Evolutionary conservation across 305 asterid species (phyloP).

Genomic region (Fraxinus sp.): DNA sequence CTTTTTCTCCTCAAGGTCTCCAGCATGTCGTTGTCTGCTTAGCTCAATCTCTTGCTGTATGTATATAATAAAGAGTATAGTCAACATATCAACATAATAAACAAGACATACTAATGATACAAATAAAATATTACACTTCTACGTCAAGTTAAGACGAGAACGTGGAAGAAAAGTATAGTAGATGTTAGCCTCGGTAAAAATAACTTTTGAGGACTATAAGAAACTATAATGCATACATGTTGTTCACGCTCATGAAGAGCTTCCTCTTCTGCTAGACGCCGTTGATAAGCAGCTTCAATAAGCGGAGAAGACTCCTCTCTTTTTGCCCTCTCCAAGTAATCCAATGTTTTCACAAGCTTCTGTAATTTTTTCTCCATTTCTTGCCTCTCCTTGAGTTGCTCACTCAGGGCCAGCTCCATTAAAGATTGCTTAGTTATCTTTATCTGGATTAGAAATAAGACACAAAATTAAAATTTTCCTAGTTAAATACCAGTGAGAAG

Average conservation of each 20-base stretch:
- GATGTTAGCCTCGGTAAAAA: not conserved
- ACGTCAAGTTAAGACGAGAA: not conserved
- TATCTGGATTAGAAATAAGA: conserved; percentile 45
- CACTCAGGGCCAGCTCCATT: conserved; percentile 67
- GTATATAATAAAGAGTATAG: not conserved
- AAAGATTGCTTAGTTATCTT: conserved; percentile 63
- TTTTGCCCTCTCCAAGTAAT: conserved; percentile 85
- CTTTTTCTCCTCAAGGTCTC: conserved; percentile 80
- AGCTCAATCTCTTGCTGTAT: conserved; percentile 67
- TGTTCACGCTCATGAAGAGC: conserved; percentile 70
- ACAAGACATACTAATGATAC: not conserved
- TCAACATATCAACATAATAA: conserved; percentile 22
- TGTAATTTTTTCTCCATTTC: conserved; percentile 90
- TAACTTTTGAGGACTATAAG: conserved; percentile 1
- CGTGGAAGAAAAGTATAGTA: not conserved
- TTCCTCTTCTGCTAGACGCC: conserved; percentile 64
- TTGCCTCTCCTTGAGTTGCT: conserved; percentile 82
- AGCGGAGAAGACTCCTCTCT: conserved; percentile 81
- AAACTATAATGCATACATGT: conserved; percentile 48
- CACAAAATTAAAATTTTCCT: not conserved
- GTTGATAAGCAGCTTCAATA: conserved; percentile 71
- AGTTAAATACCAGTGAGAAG: not conserved
- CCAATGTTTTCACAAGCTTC: conserved; percentile 82
- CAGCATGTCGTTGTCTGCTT: conserved; percentile 81
- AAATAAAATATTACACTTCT: not conserved